These are phyloP conservation scores for Triticum aestivum DNA, from an alignment of 176 grass and related monocot genomes.

Conservation along the genomic window DNA sequence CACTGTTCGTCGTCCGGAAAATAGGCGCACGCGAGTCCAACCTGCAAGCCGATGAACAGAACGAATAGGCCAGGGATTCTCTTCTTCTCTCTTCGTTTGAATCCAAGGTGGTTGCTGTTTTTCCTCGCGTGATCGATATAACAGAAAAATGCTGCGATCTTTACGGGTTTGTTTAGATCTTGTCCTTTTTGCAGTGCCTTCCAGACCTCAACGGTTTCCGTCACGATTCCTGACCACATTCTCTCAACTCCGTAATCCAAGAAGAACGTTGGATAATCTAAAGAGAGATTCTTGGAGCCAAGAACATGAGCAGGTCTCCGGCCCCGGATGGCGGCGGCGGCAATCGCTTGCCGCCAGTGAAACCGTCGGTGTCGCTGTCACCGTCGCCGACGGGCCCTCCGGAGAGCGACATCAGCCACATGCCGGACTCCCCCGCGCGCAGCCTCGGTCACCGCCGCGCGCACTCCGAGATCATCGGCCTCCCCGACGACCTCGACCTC, in stretches of 20 bases:
- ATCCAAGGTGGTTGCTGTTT: neutral
- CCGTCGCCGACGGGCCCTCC: neutral
- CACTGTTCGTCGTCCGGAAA: neutral
- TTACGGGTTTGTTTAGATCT: neutral
- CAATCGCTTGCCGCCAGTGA: neutral
- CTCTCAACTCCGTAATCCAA: neutral
- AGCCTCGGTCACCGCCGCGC: conserved; percentile 59
- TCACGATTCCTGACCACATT: neutral
- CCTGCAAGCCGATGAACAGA: neutral
- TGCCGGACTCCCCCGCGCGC: conserved; percentile 44
- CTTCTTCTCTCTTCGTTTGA: conserved; percentile 1
- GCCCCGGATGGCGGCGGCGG: neutral
- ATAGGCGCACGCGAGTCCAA: neutral
- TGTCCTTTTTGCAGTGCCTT: neutral
- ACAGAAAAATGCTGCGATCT: neutral
- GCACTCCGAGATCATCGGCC: conserved; percentile 66
- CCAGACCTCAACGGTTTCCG: too few species aligned
- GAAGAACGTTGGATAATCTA: neutral
- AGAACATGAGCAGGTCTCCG: conserved; percentile 9
- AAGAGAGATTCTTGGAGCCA: conserved; percentile 7
- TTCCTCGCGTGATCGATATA: conserved; percentile 1
- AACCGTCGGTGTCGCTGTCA: neutral
- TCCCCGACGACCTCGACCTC: conserved; percentile 61
- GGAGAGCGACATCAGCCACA: conserved; percentile 50
- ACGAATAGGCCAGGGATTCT: neutral